Conservation (phyloP, 208 protist species). For the Leishmania arabica region DNA sequence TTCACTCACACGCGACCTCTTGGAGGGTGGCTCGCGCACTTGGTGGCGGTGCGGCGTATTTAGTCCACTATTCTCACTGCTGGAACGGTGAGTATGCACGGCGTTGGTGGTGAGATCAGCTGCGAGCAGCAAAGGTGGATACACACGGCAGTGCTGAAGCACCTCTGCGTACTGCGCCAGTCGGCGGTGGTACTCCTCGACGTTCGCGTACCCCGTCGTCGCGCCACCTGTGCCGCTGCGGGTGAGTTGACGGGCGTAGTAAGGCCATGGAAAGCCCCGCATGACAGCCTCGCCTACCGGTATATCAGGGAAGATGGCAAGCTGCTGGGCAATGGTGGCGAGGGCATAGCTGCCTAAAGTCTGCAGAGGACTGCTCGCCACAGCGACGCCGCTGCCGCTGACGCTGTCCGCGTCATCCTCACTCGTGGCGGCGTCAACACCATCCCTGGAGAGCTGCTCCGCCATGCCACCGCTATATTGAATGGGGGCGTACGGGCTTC, state of each 20-base stretch:
- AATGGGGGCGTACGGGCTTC: constrained; percentile 1
- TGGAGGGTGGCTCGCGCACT: constrained; percentile 1
- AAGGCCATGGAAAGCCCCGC: constrained; percentile 59
- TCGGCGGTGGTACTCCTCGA: constrained; percentile 30
- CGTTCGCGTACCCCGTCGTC: constrained; percentile 33
- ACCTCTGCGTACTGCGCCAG: constrained; percentile 36
- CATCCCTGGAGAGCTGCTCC: constrained; percentile 15
- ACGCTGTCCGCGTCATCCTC: neutral
- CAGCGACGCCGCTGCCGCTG: neutral
- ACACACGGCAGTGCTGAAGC: constrained; percentile 27
- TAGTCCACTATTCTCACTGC: neutral
- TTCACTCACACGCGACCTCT: constrained; percentile 14
- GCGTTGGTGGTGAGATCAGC: neutral
- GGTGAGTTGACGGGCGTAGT: constrained; percentile 60
- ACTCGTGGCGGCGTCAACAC: neutral
- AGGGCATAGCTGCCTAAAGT: constrained; percentile 68
- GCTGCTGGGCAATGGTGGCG: constrained; percentile 38
- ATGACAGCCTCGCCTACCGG: constrained; percentile 54
- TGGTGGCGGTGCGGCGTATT: neutral
- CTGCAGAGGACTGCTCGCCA: constrained; percentile 34
- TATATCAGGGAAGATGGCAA: constrained; percentile 61
- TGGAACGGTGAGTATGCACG: neutral
- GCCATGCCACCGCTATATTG: constrained; percentile 18
- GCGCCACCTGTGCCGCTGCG: constrained; percentile 27
- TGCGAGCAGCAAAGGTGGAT: constrained; percentile 25